Evolutionary conservation across 2,329 filamentous ascomycete genomes (phyloP).

Genomic region (Pyrenochaeta sp.): DNA sequence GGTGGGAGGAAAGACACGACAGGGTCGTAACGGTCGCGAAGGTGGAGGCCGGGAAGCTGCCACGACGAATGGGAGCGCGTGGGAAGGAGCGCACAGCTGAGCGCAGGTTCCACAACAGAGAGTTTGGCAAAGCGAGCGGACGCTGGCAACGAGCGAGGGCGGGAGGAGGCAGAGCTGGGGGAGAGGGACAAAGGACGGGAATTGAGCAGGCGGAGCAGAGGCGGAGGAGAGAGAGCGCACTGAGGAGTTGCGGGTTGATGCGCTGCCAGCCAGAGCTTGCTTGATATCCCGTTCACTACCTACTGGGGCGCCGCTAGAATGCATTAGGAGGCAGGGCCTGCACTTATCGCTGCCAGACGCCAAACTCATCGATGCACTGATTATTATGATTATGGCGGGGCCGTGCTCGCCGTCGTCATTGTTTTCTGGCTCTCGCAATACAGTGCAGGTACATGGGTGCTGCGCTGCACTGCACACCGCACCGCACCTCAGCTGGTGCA

Average conservation of each 20-base stretch:
- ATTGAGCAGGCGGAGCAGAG: slow-evolving; percentile 8
- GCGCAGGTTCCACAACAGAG: slow-evolving; percentile 27
- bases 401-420: slow-evolving; percentile 33
- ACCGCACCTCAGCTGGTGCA: not conserved
- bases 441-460: no score
- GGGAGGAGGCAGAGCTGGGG: slow-evolving; percentile 2
- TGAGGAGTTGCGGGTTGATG: not conserved
- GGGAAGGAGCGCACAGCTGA: slow-evolving; percentile 24
- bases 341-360: slow-evolving; percentile 30
- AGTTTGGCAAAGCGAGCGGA: slow-evolving; percentile 30
- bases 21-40: slow-evolving; percentile 13
- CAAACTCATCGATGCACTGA: slow-evolving; percentile 19
- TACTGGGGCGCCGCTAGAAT: slow-evolving; percentile 23
- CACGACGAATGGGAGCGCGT: slow-evolving; percentile 17
- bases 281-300: slow-evolving; percentile 23
- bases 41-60: slow-evolving; percentile 20
- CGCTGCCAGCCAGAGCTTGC: slow-evolving; percentile 16
- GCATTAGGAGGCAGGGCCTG: slow-evolving; percentile 23
- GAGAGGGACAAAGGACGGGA: slow-evolving; percentile 1
- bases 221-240: slow-evolving; percentile 9
- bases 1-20: slow-evolving; percentile 16
- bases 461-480: not conserved
- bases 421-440: slow-evolving; percentile 19
- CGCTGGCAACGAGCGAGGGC: slow-evolving; percentile 21
- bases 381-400: slow-evolving; percentile 25